A percentile compares a stretch with the other conserved stretches of the same genome.
Evolutionary conservation across 2,329 filamentous ascomycete genomes (phyloP).

Genomic region (Venturia pyrina): DNA sequence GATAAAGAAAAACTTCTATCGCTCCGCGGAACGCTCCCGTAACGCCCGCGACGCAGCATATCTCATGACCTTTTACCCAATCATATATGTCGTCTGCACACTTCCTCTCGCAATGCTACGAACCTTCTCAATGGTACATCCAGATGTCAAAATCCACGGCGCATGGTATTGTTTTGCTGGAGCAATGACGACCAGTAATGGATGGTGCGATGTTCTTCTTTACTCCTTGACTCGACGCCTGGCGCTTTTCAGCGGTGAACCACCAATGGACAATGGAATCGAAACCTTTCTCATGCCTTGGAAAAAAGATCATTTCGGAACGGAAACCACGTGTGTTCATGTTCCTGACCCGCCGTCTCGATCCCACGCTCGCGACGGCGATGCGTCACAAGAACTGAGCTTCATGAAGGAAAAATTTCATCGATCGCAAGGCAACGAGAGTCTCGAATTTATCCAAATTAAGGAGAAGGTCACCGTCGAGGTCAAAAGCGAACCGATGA

Average conservation of each 20-base stretch:
- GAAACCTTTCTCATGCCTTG: slow-evolving; percentile 20
- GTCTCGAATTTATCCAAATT: slow-evolving; percentile 15
- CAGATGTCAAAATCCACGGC: neutral
- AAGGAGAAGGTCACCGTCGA: slow-evolving; percentile 36
- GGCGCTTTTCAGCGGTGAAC: slow-evolving; percentile 42
- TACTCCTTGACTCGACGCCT: slow-evolving; percentile 49
- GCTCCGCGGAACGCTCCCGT: slow-evolving; percentile 13
- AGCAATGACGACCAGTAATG: slow-evolving; percentile 47
- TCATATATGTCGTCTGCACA: slow-evolving; percentile 61
- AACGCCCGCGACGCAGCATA: slow-evolving; percentile 33
- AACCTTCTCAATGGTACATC: slow-evolving; percentile 51
- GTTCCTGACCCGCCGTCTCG: slow-evolving; percentile 18
- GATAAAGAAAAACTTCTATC: slow-evolving; percentile 27
- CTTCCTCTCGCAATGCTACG: slow-evolving; percentile 55
- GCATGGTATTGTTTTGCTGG: slow-evolving; percentile 35
- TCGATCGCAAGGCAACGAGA: neutral
- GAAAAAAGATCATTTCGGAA: slow-evolving; percentile 30
- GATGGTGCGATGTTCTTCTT: slow-evolving; percentile 48
- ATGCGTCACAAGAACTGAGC: neutral
- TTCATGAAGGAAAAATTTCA: neutral
- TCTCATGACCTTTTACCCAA: slow-evolving; percentile 57
- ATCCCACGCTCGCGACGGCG: slow-evolving; percentile 20
- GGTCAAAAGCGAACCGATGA: slow-evolving; percentile 15
- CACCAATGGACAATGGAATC: slow-evolving; percentile 15
- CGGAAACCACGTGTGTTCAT: slow-evolving; percentile 34